Conservation (phyloP, 2,329 filamentous ascomycete species). For the Penicillium glabrum region DNA sequence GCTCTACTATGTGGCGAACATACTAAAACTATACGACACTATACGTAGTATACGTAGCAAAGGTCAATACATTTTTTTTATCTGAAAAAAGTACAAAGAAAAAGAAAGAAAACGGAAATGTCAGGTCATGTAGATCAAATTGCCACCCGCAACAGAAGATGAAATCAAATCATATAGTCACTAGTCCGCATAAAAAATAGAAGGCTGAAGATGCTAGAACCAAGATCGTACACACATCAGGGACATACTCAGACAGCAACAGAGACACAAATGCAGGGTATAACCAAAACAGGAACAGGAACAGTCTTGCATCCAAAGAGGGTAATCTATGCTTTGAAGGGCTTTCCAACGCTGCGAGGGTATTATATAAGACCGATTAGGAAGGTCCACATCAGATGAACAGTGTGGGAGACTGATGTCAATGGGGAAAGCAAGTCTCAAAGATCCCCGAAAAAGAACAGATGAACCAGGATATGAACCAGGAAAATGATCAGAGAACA, state of each 20-base stretch:
- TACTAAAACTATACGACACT: no score
- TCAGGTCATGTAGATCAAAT: conserved; percentile 4
- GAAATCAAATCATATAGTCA: not conserved
- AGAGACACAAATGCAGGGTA: conserved; percentile 23
- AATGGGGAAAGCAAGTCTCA: not conserved
- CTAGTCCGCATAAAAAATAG: not conserved
- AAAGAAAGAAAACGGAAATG: not conserved
- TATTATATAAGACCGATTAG: conserved; percentile 20
- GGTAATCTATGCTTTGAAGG: conserved; percentile 20
- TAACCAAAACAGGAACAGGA: conserved; percentile 15
- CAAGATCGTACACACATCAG: conserved; percentile 29
- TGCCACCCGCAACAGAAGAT: conserved; percentile 7
- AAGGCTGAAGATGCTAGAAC: conserved; percentile 20
- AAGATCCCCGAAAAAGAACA: conserved; percentile 9
- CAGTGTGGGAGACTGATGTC: not conserved
- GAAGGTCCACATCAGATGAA: conserved; percentile 10
- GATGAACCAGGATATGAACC: not conserved
- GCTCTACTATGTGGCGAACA: not conserved
- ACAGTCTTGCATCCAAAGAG: conserved; percentile 16
- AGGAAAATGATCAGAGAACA: not conserved
- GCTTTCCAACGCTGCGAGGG: conserved; percentile 20
- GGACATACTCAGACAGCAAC: conserved; percentile 21
- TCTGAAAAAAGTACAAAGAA: not conserved
- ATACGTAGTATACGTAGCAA: no score
- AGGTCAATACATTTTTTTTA: no score